A percentile compares a stretch with the other conserved stretches of the same genome.
Evolutionary conservation across 768 basidiomycete species (phyloP).

Genomic region (Tricholoma sp.): DNA sequence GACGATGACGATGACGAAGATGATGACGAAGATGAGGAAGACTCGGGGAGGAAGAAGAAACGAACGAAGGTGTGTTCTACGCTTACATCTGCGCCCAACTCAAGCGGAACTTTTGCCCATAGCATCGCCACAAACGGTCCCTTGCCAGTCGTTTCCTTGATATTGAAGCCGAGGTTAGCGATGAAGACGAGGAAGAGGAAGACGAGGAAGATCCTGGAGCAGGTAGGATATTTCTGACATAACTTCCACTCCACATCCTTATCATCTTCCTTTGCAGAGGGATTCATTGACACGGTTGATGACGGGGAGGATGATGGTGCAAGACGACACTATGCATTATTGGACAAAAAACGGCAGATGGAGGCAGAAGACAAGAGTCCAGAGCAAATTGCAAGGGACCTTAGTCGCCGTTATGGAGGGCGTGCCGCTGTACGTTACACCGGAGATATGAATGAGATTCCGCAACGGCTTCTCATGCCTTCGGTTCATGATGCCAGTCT

Average conservation of each 20-base stretch:
- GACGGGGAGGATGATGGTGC: slow-evolving; percentile 61
- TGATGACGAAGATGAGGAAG: slow-evolving; percentile 54
- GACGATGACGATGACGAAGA: slow-evolving; percentile 46
- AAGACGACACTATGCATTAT: slow-evolving; percentile 58
- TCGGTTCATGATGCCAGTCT: slow-evolving; percentile 92
- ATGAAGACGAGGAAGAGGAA: slow-evolving; percentile 94
- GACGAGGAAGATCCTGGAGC: slow-evolving; percentile 67
- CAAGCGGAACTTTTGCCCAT: slow-evolving; percentile 6
- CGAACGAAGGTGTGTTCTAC: slow-evolving; percentile 49
- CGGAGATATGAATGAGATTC: slow-evolving; percentile 90
- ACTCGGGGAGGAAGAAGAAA: slow-evolving; percentile 47
- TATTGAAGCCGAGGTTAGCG: slow-evolving; percentile 93
- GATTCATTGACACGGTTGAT: slow-evolving; percentile 65
- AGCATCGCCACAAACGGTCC: slow-evolving; percentile 65
- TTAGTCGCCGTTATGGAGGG: slow-evolving; percentile 67
- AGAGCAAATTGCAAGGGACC: slow-evolving; percentile 76
- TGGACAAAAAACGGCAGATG: slow-evolving; percentile 62
- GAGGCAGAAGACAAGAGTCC: slow-evolving; percentile 75
- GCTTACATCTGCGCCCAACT: not conserved
- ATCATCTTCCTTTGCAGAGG: slow-evolving; percentile 36
- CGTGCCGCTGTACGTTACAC: slow-evolving; percentile 71
- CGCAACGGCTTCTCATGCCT: slow-evolving; percentile 93
- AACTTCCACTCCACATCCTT: not conserved
- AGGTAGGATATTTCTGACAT: slow-evolving; percentile 27
- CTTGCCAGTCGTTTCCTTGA: slow-evolving; percentile 84